Percentiles rank a stretch among this genome's conserved stretches.
These are phyloP conservation scores for Fraxinus platypoda DNA, from an alignment of 305 asterid genomes.

Conservation along the genomic window DNA sequence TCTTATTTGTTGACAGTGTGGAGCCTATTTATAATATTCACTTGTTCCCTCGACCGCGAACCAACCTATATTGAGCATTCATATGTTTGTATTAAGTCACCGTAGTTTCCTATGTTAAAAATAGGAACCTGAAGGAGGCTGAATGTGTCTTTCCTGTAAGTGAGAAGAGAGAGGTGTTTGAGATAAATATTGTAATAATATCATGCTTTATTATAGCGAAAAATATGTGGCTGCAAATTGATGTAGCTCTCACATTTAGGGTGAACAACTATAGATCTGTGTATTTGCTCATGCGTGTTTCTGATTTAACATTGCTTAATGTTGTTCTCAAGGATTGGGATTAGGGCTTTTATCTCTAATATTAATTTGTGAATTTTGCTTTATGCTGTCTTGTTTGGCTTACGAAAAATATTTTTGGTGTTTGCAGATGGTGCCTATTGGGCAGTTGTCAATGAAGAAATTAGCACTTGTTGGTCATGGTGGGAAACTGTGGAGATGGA, in stretches of 20 bases:
- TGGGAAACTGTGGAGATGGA: constrained; percentile 99
- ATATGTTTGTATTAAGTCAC: neutral
- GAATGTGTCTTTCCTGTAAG: neutral
- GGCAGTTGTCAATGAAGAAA: constrained; percentile 91
- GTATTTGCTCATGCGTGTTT: neutral
- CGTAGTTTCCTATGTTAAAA: neutral
- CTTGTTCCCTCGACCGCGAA: neutral
- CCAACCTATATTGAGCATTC: neutral
- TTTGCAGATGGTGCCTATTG: constrained; percentile 88
- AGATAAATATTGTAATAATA: neutral
- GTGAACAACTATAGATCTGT: neutral
- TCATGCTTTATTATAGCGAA: neutral
- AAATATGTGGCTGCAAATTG: neutral
- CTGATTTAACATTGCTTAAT: neutral
- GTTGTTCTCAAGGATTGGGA: neutral
- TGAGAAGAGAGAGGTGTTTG: neutral
- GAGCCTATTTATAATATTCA: neutral
- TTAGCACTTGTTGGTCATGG: constrained; percentile 82
- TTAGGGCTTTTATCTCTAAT: neutral
- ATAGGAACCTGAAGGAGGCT: neutral
- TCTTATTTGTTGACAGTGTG: constrained; percentile 8
- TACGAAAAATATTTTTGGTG: neutral
- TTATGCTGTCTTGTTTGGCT: neutral
- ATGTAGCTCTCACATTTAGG: neutral
- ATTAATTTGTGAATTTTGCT: neutral